Conservation (phyloP, 2,329 filamentous ascomycete genomes). For the Alternaria consortialis region DNA sequence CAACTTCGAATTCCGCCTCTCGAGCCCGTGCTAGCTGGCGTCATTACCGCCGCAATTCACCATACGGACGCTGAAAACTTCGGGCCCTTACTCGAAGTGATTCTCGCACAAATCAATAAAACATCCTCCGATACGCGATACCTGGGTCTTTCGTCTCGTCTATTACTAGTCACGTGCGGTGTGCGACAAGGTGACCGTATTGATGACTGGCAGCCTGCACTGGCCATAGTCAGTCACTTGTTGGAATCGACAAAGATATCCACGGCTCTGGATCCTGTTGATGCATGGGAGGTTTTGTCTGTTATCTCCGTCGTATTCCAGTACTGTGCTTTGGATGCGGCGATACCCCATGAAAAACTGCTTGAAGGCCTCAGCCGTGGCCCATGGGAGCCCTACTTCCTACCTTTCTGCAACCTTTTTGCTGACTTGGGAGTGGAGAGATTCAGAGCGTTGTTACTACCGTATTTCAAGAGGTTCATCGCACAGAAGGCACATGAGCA, state of each 20-base stretch:
- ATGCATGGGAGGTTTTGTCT: conserved; percentile 53
- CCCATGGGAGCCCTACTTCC: conserved; percentile 74
- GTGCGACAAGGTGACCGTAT: conserved; percentile 85
- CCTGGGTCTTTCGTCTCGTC: conserved; percentile 44
- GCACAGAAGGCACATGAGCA: conserved; percentile 53
- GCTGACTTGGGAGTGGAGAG: conserved; percentile 75
- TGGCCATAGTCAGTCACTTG: conserved; percentile 55
- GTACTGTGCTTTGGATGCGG: conserved; percentile 78
- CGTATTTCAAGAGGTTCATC: conserved; percentile 86
- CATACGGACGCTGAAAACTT: conserved; percentile 80
- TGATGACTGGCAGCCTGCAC: conserved; percentile 72
- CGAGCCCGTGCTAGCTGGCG: conserved; percentile 73
- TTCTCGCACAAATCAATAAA: conserved; percentile 53
- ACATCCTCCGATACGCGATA: conserved; percentile 56
- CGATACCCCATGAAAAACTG: conserved; percentile 74
- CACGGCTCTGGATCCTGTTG: conserved; percentile 31
- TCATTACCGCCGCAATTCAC: conserved; percentile 83
- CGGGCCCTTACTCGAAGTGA: conserved; percentile 68
- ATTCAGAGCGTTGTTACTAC: conserved; percentile 81
- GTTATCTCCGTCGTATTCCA: conserved; percentile 73
- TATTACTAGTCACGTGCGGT: conserved; percentile 75
- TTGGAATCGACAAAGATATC: conserved; percentile 50
- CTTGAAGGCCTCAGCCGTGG: conserved; percentile 72
- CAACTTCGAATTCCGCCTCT: conserved; percentile 59
- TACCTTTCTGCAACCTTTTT: conserved; percentile 85